Evolutionary conservation across 1,139 yeast species (phyloP).

Genomic region (Trichomonascaceae sp.): DNA sequence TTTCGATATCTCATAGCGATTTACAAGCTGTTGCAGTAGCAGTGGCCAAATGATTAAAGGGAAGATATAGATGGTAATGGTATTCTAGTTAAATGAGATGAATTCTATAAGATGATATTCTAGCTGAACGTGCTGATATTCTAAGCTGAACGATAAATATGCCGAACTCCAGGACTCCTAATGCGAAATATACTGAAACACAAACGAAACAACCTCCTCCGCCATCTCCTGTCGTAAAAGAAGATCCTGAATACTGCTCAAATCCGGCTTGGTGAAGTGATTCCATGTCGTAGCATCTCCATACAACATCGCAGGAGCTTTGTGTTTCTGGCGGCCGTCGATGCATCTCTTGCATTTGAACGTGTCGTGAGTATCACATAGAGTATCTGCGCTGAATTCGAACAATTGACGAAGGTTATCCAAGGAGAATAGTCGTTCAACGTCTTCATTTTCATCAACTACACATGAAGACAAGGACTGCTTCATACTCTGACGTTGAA

Average conservation of each 20-base stretch:
- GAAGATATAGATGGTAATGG: neutral
- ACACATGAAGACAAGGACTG: conserved; percentile 90
- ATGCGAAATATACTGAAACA: conserved; percentile 91
- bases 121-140: too few relatives aligned
- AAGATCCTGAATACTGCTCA: conserved; percentile 66
- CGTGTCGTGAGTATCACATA: conserved; percentile 90
- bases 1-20: conserved; percentile 93
- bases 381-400: conserved; percentile 58
- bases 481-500: conserved; percentile 96
- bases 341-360: conserved; percentile 81
- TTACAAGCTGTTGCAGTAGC: conserved; percentile 98
- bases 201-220: conserved; percentile 69
- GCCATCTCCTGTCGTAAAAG: conserved; percentile 67
- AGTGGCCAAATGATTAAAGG: conserved; percentile 47
- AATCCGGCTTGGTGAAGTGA: conserved; percentile 62
- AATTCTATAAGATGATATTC: too few relatives aligned
- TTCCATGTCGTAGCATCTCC: conserved; percentile 99
- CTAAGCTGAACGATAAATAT: too few relatives aligned
- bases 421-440: conserved; percentile 81
- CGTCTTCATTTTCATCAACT: conserved; percentile 94
- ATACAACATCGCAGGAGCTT: conserved; percentile 84
- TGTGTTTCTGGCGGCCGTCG: conserved; percentile 57
- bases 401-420: conserved; percentile 75
- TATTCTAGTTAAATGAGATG: too few relatives aligned
- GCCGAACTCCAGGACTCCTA: conserved; percentile 14